Conservation (phyloP, 441 rosid genomes). For the Cnidoscolus chayamansa region DNA sequence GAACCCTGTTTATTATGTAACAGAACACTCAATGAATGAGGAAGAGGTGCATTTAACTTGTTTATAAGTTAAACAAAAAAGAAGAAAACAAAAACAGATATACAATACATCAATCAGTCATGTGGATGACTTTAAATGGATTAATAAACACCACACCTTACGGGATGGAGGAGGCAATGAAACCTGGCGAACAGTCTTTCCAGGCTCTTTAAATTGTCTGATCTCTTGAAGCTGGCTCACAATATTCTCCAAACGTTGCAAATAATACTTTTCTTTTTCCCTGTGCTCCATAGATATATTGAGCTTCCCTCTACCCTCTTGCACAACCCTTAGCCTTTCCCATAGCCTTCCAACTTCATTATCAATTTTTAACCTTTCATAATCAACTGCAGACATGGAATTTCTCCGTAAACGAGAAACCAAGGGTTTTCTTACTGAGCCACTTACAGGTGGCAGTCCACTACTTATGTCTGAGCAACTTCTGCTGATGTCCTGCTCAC, state of each 20-base stretch:
- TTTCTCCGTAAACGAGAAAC: constrained; percentile 49
- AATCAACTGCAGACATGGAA: constrained; percentile 73
- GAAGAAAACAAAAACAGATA: neutral
- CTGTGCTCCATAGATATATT: constrained; percentile 29
- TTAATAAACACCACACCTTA: constrained; percentile 40
- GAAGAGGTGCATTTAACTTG: neutral
- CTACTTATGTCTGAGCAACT: constrained; percentile 47
- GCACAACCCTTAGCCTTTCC: constrained; percentile 63
- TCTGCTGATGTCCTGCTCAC: constrained; percentile 33
- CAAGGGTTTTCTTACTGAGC: constrained; percentile 28
- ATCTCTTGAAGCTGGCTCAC: constrained; percentile 42
- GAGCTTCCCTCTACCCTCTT: constrained; percentile 61
- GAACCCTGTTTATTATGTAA: neutral
- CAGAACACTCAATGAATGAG: neutral
- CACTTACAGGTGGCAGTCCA: constrained; percentile 33
- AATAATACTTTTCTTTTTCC: constrained; percentile 37
- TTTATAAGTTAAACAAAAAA: neutral
- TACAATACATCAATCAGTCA: neutral
- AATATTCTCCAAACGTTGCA: constrained; percentile 42
- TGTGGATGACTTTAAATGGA: neutral
- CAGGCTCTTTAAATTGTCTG: constrained; percentile 31
- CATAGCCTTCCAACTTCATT: constrained; percentile 66
- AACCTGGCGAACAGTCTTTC: constrained; percentile 39
- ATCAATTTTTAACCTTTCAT: constrained; percentile 64
- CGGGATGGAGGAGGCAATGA: constrained; percentile 49